A percentile compares a stretch with the other conserved stretches of the same genome.
Conservation (phyloP, 805 yeast species). For the Kluyveromyces siamensis region DNA sequence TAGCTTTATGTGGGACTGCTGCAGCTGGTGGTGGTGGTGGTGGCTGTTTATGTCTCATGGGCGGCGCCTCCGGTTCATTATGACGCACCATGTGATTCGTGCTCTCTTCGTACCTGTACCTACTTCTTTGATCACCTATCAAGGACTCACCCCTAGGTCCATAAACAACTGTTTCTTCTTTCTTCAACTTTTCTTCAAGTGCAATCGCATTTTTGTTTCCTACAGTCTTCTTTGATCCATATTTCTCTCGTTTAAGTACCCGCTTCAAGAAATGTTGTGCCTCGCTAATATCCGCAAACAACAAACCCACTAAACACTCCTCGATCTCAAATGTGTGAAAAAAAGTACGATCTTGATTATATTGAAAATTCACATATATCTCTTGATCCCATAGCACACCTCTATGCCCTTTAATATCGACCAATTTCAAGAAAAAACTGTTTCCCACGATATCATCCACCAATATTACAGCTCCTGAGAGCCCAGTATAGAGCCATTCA, state of each 20-base stretch:
- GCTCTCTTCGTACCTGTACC: conserved; percentile 20
- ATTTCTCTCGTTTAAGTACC: conserved; percentile 64
- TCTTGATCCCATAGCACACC: conserved; percentile 99
- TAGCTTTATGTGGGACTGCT: conserved; percentile 3
- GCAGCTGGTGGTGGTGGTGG: conserved; percentile 16
- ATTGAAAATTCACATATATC: conserved; percentile 75
- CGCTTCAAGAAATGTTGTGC: conserved; percentile 80
- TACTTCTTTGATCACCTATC: conserved; percentile 23
- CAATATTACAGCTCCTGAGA: conserved; percentile 76
- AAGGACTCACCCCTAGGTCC: conserved; percentile 39
- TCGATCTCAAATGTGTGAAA: conserved; percentile 94
- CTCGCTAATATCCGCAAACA: conserved; percentile 83
- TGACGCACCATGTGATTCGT: not conserved
- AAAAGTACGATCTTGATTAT: conserved; percentile 88
- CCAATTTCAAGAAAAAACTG: conserved; percentile 81
- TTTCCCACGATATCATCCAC: conserved; percentile 94
- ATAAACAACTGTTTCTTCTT: conserved; percentile 57
- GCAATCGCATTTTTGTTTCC: conserved; percentile 86
- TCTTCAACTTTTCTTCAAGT: conserved; percentile 50
- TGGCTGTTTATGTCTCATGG: conserved; percentile 7
- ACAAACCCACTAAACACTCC: conserved; percentile 75
- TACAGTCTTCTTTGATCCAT: conserved; percentile 79
- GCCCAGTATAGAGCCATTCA: conserved; percentile 81
- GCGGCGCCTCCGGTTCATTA: not conserved
- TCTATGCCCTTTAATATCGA: conserved; percentile 70